Base-by-base conservation (phyloP, 257 asterid species). In the Fraxinus excelsior region DNA sequence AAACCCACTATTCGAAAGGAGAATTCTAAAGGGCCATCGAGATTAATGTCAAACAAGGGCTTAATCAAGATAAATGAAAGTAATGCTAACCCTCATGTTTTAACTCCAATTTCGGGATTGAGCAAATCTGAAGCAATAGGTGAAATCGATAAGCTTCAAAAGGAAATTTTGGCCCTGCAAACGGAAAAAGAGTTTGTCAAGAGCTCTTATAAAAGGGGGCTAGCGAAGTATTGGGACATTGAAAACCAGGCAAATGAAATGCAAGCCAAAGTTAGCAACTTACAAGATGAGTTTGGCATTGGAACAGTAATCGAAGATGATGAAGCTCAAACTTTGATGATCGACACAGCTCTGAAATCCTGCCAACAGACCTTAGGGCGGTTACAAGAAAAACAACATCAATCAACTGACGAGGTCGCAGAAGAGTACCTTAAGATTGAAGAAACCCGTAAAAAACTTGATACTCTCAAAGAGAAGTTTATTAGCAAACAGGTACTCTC, bases 251-350 rank as follows among this genome's bases (percentile, higher is more conserved):
- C 80, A 25, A 86, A 80, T 26, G 85, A 76, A 68, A 32, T 86
- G 85, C 90, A 86, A 77, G 78, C 78, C 28, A 79, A 76, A 76
- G 87, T 84, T 29, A 80, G 82, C 73, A 74, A 26, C 81, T 84
- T 86, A 75, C 90, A 86, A 64, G 90, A 86, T 82, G 90, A 86
- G 81, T 86, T 86, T 73, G 84, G 85, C 29, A 76, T 84, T 70
- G 83, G 87, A 21, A 78, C 85, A 13, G 82, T 79, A 40, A 86
- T 86, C 6, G 90, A 84, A 70, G 90, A 86, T 62, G 87, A 84
- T 29, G 88, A 80, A 70, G 90, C 88, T 75, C 79, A 82, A 69
- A 84, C 79, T 35, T 70, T 86, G 66, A 86, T 86, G 90, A 83
- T 84, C 5, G 56, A 82, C 46, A 73, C 87, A 31, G 90, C 90